Evolutionary conservation across 345 rosid genomes (phyloP), one percentile per base, ranked within the genome.

Genomic region (Gossypioides kirkii): DNA sequence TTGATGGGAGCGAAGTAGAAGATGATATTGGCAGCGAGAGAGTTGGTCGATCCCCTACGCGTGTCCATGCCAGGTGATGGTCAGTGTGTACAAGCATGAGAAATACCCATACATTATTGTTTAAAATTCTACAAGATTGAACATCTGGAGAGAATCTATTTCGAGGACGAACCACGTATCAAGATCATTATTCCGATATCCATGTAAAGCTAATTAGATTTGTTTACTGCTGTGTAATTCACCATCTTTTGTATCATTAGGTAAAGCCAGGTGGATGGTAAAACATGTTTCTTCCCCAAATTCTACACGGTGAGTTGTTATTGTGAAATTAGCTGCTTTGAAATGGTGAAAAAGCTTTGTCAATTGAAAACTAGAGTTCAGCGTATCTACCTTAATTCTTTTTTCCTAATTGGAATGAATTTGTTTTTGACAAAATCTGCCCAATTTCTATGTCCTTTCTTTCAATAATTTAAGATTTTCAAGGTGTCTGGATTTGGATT

Each of bases 21-120:
- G 90, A 91, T 20, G 92, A 89, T 6, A 78, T 84, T 36, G 87
- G 85, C 56, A 83, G 80, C 11, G 97, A 88, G 72, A 83, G 97
- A 84, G 88, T 83, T 59, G 85, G 87, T 69, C 80, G 82, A 41
- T 92, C 98, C 38, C 96, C 98, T 72, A 77, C 78, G 6, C 78
- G 85, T 73, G 41, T 86, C 43, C 86, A 86, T 32, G 89, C 89
- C 80, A 88, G 97, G 83, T 88, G 88, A 86, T 66, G 36, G 71
- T 55, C 47, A 53, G 70, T 50, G 32, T 50, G 52, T 11, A 25
- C 53, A 14, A 64, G 8, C 64, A 18, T 32, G 46, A 61, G n/a
- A n/a, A 68, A 43, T 22, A 45, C 10, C 12, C 28, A n/a, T 23
- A 69, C 61, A 56, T 54, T 56, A 69, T 80, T 74, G 25, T 78